Evolutionary conservation across 768 basidiomycete genomes (phyloP).

Genomic region (Boletus fagicola): DNA sequence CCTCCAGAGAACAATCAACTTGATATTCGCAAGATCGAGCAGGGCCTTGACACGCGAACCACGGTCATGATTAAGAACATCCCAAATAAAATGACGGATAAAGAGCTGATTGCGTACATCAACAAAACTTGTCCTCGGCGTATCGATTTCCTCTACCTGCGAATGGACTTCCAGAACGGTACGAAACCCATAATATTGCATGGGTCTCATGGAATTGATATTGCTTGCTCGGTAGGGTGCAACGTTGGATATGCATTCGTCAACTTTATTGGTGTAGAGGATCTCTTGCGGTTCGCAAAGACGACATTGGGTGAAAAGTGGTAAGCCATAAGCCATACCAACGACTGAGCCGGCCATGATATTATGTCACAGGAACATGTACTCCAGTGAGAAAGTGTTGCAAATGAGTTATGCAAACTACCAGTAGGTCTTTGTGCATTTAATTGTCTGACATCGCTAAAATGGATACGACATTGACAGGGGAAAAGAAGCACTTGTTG

Average conservation of each 20-base stretch:
- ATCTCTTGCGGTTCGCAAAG: slow-evolving; percentile 74
- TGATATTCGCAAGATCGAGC: slow-evolving; percentile 69
- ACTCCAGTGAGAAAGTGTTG: slow-evolving; percentile 85
- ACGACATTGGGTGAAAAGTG: slow-evolving; percentile 77
- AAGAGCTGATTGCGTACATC: slow-evolving; percentile 66
- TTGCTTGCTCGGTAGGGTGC: slow-evolving; percentile 48
- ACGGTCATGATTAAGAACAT: slow-evolving; percentile 93
- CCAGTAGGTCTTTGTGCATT: slow-evolving; percentile 56
- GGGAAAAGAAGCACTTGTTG: slow-evolving; percentile 87
- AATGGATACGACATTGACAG: slow-evolving; percentile 34
- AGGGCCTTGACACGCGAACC: slow-evolving; percentile 74
- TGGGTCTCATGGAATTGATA: slow-evolving; percentile 1
- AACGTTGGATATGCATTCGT: slow-evolving; percentile 87
- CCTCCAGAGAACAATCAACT: slow-evolving; percentile 53
- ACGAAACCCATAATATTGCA: slow-evolving; percentile 18
- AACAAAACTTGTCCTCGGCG: slow-evolving; percentile 67
- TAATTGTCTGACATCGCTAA: slow-evolving; percentile 7
- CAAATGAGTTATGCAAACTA: slow-evolving; percentile 93
- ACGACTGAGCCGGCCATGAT: slow-evolving; percentile 4
- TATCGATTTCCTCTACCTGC: slow-evolving; percentile 84
- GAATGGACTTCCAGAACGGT: slow-evolving; percentile 87
- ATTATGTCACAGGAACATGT: slow-evolving; percentile 69
- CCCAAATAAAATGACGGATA: slow-evolving; percentile 87
- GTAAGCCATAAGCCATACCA: slow-evolving; percentile 38
- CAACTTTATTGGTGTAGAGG: slow-evolving; percentile 80